Percentiles rank a stretch among this genome's conserved stretches.
Evolutionary conservation across 345 rosid genomes (phyloP).

Genomic region (Salix arbutifolia): DNA sequence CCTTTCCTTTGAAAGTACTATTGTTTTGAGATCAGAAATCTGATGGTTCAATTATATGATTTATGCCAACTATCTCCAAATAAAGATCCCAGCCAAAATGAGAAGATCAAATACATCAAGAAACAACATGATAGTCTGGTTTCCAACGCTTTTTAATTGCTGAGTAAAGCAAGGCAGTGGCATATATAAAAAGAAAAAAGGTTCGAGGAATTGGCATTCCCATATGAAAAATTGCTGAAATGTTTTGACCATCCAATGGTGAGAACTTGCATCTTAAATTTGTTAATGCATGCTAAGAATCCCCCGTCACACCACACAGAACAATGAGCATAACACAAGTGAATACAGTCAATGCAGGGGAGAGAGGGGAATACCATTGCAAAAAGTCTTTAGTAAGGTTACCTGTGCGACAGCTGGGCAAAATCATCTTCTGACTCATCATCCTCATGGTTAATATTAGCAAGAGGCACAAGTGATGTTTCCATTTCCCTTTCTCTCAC

Average conservation of each 20-base stretch:
- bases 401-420: slow-evolving; percentile 86
- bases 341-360: not conserved
- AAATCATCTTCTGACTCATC: slow-evolving; percentile 90
- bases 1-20: not conserved
- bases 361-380: not conserved
- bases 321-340: not conserved
- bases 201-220: not conserved
- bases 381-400: not conserved
- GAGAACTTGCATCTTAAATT: not conserved
- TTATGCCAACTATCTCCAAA: not conserved
- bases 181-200: not conserved
- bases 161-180: not conserved
- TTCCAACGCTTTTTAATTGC: not conserved
- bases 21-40: not conserved
- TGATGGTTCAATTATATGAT: not conserved
- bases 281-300: not conserved
- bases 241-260: not conserved
- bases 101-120: not conserved
- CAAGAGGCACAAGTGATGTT: slow-evolving; percentile 48
- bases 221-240: not conserved
- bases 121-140: not conserved
- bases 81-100: not conserved
- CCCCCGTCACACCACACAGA: not conserved
- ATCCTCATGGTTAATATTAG: slow-evolving; percentile 58
- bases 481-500: slow-evolving; percentile 27